Evolutionary conservation across 805 yeast species (phyloP).

Genomic region (Pichia ethanolica): DNA sequence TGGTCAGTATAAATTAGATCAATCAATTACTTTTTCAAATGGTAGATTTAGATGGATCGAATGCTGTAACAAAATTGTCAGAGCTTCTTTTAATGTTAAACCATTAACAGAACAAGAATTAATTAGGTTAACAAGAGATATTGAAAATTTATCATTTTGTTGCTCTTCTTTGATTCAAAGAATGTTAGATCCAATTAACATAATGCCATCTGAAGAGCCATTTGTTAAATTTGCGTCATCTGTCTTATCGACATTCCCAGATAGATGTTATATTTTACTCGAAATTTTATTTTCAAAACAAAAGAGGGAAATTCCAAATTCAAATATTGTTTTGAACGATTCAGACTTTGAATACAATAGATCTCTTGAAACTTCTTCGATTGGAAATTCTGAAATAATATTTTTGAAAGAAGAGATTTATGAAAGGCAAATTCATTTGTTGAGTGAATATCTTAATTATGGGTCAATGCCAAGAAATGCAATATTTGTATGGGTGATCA

Average conservation of each 20-base stretch:
- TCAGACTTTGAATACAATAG: background rate
- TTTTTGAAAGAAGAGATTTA: constrained; percentile 6
- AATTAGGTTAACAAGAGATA: constrained; percentile 1
- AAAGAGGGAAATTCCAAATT: background rate
- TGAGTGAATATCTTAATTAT: constrained; percentile 15
- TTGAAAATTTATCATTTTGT: constrained; percentile 15
- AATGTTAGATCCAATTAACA: constrained; percentile 16
- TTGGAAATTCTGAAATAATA: constrained; percentile 9
- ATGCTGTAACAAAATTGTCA: constrained; percentile 16
- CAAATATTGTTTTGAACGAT: background rate
- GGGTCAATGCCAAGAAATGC: constrained; percentile 18
- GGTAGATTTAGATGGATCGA: constrained; percentile 41
- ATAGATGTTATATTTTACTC: constrained; percentile 15
- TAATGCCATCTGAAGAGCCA: constrained; percentile 11
- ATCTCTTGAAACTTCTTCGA: constrained; percentile 9
- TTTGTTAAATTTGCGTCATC: constrained; percentile 16
- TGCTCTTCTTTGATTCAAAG: constrained; percentile 17
- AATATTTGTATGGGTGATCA: constrained; percentile 20
- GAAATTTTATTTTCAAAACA: constrained; percentile 10
- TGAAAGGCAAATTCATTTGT: constrained; percentile 16
- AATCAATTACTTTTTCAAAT: constrained; percentile 42
- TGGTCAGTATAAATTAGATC: constrained; percentile 32
- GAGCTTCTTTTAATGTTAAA: constrained; percentile 8
- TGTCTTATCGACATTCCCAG: constrained; percentile 16
- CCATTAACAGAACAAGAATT: constrained; percentile 5